These are phyloP conservation scores for Ogataea philodendri DNA, from an alignment of 805 yeast genomes.

Conservation along the genomic window DNA sequence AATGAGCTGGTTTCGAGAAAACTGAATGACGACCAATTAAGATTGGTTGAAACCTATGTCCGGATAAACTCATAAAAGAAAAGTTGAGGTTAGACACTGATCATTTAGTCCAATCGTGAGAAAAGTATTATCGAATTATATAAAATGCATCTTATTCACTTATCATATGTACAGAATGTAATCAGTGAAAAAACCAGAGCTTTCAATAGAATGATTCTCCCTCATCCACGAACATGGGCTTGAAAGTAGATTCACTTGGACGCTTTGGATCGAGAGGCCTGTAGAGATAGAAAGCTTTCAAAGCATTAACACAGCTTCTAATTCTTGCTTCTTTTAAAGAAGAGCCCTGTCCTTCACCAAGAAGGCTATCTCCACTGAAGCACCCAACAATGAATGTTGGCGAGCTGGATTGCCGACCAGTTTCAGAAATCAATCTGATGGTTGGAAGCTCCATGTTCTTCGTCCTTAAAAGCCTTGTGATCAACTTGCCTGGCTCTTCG, in stretches of 20 bases:
- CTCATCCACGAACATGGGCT: slow-evolving; percentile 36
- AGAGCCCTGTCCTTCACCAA: slow-evolving; percentile 94
- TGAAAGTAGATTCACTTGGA: slow-evolving; percentile 56
- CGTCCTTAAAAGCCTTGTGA: slow-evolving; percentile 72
- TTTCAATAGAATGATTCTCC: slow-evolving; percentile 36
- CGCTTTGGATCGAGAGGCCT: slow-evolving; percentile 64
- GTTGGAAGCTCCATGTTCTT: slow-evolving; percentile 73
- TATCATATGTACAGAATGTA: slow-evolving; percentile 19
- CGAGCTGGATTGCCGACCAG: slow-evolving; percentile 81
- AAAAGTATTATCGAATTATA: no score
- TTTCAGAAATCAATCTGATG: slow-evolving; percentile 83
- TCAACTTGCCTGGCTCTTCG: slow-evolving; percentile 81
- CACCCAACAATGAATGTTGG: slow-evolving; percentile 92
- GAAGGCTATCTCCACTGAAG: slow-evolving; percentile 73
- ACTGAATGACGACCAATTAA: slow-evolving; percentile 43
- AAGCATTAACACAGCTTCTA: slow-evolving; percentile 86
- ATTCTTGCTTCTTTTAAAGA: slow-evolving; percentile 88
- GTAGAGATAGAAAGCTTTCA: slow-evolving; percentile 89
- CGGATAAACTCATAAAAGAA: no score
- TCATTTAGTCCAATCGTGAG: no score
- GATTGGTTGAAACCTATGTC: slow-evolving; percentile 48
- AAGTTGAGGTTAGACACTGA: no score
- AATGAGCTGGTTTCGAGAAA: slow-evolving; percentile 36
- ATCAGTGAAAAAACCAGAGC: neutral
- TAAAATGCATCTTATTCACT: slow-evolving; percentile 7